These are phyloP conservation scores for Hirschfeldia incana DNA, from an alignment of 345 rosid species.

Conservation along the genomic window DNA sequence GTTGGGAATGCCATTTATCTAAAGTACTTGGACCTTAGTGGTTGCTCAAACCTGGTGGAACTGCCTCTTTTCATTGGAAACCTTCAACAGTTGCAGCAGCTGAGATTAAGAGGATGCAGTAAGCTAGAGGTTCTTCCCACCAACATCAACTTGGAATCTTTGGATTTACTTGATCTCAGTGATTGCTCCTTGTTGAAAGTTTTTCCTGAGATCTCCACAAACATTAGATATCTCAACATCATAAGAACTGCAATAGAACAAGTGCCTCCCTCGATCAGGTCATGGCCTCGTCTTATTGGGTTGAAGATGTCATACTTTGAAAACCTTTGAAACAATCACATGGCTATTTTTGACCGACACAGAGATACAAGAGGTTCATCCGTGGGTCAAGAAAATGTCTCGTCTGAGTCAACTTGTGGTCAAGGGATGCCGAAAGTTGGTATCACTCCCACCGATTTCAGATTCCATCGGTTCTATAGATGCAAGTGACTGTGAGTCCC, in stretches of 20 bases:
- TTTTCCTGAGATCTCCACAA: constrained; percentile 7
- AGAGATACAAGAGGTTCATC: neutral
- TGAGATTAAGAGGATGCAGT: neutral
- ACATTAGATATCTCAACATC: neutral
- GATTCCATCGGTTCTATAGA: neutral
- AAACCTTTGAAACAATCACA: neutral
- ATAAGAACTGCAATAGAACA: neutral
- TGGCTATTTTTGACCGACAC: neutral
- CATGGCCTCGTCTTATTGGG: neutral
- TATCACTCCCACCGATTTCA: neutral
- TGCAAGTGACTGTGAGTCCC: neutral
- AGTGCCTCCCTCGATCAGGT: neutral
- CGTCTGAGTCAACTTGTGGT: neutral
- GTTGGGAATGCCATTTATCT: neutral
- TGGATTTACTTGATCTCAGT: neutral
- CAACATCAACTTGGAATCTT: neutral
- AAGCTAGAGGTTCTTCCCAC: neutral
- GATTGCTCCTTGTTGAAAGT: neutral
- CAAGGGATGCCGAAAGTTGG: neutral
- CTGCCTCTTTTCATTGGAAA: neutral
- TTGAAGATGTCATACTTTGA: neutral
- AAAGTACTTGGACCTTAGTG: neutral
- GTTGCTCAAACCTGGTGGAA: neutral
- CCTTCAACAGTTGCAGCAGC: neutral
- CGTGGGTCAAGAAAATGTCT: neutral